A percentile compares a stretch with the other conserved stretches of the same genome.
These are phyloP conservation scores for Cyclotella cryptica DNA, from an alignment of 108 stramenopile species.

Conservation along the genomic window DNA sequence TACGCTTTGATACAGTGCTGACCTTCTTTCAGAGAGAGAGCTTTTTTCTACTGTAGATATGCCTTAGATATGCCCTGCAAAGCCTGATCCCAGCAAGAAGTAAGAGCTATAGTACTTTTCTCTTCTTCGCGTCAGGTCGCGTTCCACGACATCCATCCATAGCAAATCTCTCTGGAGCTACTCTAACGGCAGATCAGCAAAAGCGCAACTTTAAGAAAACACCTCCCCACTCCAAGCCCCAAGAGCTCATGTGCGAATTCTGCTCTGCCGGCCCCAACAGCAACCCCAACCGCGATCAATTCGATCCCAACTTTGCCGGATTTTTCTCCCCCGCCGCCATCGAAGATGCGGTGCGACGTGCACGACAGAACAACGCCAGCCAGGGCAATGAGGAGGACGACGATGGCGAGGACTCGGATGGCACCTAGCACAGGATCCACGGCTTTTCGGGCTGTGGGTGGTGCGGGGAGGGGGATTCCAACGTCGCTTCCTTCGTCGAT, in stretches of 20 bases:
- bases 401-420: constrained; percentile 60
- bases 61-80: too few relatives aligned
- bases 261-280: constrained; percentile 60
- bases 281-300: constrained; percentile 45
- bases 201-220: neutral
- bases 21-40: too few relatives aligned
- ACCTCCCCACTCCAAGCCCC: neutral
- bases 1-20: too few relatives aligned
- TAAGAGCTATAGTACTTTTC: too few relatives aligned
- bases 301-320: constrained; percentile 63
- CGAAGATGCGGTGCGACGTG: constrained; percentile 65
- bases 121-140: too few relatives aligned
- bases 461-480: neutral
- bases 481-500: constrained; percentile 2
- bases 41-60: too few relatives aligned
- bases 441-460: neutral
- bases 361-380: constrained; percentile 21
- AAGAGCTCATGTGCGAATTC: constrained; percentile 76
- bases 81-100: too few relatives aligned
- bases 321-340: constrained; percentile 84
- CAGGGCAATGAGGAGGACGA: constrained; percentile 46
- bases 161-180: too few relatives aligned
- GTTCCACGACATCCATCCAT: too few relatives aligned
- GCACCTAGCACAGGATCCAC: constrained; percentile 67
- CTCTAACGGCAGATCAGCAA: neutral